A percentile compares a stretch with the other conserved stretches of the same genome.
Evolutionary conservation across 805 yeast species (phyloP).

Genomic region (Wickerhamomyces bisporus): DNA sequence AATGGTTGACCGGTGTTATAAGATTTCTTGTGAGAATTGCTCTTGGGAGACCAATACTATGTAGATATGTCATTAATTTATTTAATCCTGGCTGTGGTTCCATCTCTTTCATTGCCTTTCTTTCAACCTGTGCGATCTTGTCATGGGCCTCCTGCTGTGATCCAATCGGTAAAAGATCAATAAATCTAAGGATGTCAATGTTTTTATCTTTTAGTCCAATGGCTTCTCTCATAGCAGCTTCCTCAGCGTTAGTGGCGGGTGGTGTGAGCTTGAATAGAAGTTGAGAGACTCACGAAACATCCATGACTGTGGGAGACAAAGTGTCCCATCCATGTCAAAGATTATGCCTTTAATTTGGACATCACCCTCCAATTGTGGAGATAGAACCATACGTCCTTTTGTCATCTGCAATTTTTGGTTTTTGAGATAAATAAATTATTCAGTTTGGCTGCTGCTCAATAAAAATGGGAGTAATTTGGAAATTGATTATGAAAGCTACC

Average conservation of each 20-base stretch:
- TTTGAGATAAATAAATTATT: no score
- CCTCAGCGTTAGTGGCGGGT: not conserved
- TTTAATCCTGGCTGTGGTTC: slow-evolving; percentile 22
- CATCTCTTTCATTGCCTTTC: slow-evolving; percentile 59
- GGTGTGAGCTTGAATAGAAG: no score
- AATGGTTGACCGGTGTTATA: slow-evolving; percentile 47
- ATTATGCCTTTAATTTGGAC: slow-evolving; percentile 45
- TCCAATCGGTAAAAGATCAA: slow-evolving; percentile 37
- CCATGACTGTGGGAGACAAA: slow-evolving; percentile 61
- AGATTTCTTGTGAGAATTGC: slow-evolving; percentile 63
- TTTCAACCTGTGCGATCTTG: slow-evolving; percentile 48
- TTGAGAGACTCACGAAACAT: slow-evolving; percentile 35
- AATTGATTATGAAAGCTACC: no score
- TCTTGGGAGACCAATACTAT: slow-evolving; percentile 29
- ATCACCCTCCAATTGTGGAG: slow-evolving; percentile 21
- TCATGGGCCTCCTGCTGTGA: slow-evolving; percentile 39
- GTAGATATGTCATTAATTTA: slow-evolving; percentile 10
- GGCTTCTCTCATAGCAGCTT: slow-evolving; percentile 54
- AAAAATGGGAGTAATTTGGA: no score
- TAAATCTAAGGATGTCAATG: slow-evolving; percentile 49
- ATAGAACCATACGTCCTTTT: slow-evolving; percentile 14
- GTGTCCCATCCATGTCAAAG: slow-evolving; percentile 80
- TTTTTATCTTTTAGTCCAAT: slow-evolving; percentile 40
- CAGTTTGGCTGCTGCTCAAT: no score
- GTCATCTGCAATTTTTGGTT: not conserved